Evolutionary conservation across 768 basidiomycete species (phyloP).

Genomic region (Cubamyces sp.): DNA sequence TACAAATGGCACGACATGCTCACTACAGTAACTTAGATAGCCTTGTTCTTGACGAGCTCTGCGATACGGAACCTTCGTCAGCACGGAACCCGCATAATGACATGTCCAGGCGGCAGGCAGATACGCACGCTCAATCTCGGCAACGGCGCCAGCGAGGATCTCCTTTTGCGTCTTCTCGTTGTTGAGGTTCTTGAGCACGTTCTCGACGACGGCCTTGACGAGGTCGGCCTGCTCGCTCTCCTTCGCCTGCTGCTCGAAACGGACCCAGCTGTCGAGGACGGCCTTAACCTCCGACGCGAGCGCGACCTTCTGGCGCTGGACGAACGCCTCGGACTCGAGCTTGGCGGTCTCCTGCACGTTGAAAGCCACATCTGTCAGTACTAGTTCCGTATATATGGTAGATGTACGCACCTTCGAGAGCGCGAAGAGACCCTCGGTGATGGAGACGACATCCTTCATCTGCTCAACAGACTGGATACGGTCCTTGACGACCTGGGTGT

Average conservation of each 20-base stretch:
- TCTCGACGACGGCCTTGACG: slow-evolving; percentile 84
- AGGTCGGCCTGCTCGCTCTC: slow-evolving; percentile 96
- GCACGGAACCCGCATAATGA: background rate
- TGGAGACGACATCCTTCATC: slow-evolving; percentile 93
- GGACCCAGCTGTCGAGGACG: slow-evolving; percentile 97
- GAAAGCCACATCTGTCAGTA: background rate
- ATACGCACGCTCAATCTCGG: slow-evolving; percentile 91
- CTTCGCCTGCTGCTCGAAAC: slow-evolving; percentile 95
- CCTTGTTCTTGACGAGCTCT: slow-evolving; percentile 93
- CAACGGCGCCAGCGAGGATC: slow-evolving; percentile 75
- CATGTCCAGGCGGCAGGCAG: background rate
- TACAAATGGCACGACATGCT: slow-evolving; percentile 14
- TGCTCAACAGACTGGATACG: slow-evolving; percentile 90
- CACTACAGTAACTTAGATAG: slow-evolving; percentile 57
- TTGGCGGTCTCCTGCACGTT: slow-evolving; percentile 80
- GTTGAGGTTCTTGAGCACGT: slow-evolving; percentile 79
- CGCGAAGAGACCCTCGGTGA: slow-evolving; percentile 89
- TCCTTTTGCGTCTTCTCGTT: slow-evolving; percentile 92
- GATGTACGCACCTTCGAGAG: slow-evolving; percentile 76
- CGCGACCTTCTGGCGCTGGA: slow-evolving; percentile 85
- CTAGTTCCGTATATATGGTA: background rate
- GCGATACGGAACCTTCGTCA: slow-evolving; percentile 16
- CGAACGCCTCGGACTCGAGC: slow-evolving; percentile 88
- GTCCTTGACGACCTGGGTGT: slow-evolving; percentile 91
- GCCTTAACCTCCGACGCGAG: slow-evolving; percentile 89